Evolutionary conservation across 2,329 filamentous ascomycete genomes (phyloP), one percentile per base, ranked within the genome.

Genomic region (Pezicula neosporulosa): DNA sequence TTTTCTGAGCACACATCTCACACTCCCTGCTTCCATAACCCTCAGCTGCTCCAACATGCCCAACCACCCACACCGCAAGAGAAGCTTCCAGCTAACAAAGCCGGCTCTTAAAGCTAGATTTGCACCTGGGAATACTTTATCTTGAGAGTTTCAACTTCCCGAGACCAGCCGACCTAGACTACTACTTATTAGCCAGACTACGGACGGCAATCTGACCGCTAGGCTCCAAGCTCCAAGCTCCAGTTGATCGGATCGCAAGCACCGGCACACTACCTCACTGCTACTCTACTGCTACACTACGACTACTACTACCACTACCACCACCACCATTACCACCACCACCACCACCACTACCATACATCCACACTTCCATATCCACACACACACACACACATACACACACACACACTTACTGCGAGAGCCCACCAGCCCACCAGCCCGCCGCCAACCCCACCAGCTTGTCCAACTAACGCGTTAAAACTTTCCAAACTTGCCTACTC

Each of bases 71-170:
- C 24, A 24, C 39, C 24, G 39, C 39, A 42, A 13, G 24, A 21
- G 15, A 24, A 24, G 18, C 47, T 51, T 56, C 37, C 45, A 28
- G 51, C 48, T 15, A 50, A 52, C 49, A 51, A 48, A 52, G 18
- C 24, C 50, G 12, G 30, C 12, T 33, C 30, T 10, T 33, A 9
- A 33, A 33, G 30, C 30, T 13, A 33, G 30, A 33, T 13, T 33
- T 5, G 30, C 12, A 9, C 30, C 30, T 33, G 30, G 30, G 15
- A 58, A 44, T 53, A 53, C 56, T 59, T 60, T 58, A 49, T 61
- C 52, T 53, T 56, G 18, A 36, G 53, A 60, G 62, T 62, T 62
- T 63, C 61, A 62, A 44, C 55, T 58, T 61, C 56, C 63, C 63
- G 63, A 65, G 53, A 64, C 62, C 56, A 55, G 51, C 12, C 30